Percentiles rank a stretch among this genome's conserved stretches.
These are phyloP conservation scores for Auxenochlorella pyrenoidosa DNA, from an alignment of 139 green algal genomes.

Conservation along the genomic window DNA sequence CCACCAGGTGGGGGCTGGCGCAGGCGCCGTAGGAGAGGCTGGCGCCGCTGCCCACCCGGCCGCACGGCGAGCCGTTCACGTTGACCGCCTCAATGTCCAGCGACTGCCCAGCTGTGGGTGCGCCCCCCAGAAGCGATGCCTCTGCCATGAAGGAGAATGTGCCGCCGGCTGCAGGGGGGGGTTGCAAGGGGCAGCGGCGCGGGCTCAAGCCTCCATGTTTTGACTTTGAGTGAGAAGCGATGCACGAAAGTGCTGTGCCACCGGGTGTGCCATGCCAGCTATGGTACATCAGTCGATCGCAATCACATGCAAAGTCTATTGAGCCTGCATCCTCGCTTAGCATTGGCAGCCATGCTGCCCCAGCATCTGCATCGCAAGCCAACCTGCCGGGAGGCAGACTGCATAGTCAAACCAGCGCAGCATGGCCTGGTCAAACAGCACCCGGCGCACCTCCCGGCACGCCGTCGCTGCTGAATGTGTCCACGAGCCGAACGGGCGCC, in stretches of 20 bases:
- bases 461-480: constrained; percentile 27
- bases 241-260: too few relatives aligned
- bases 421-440: too few relatives aligned
- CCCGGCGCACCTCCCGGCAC: constrained; percentile 21
- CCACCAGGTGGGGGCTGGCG: background rate
- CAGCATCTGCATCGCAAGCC: too few relatives aligned
- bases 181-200: background rate
- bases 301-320: too few relatives aligned
- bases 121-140: background rate
- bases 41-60: background rate
- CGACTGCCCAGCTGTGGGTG: background rate
- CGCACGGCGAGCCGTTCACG: constrained; percentile 53
- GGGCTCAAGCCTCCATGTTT: too few relatives aligned
- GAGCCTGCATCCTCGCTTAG: too few relatives aligned
- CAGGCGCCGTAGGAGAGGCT: constrained; percentile 31
- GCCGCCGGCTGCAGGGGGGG: constrained; percentile 20
- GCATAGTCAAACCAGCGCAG: too few relatives aligned
- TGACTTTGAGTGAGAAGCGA: too few relatives aligned
- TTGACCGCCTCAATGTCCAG: constrained; percentile 30
- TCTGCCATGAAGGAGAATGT: constrained; percentile 28
- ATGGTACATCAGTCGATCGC: too few relatives aligned
- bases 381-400: too few relatives aligned
- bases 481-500: constrained; percentile 32
- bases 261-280: too few relatives aligned
- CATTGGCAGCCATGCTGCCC: too few relatives aligned